Base-by-base conservation (phyloP, 192 early-diverging fungal genomes). In the Coemansia sp. region DNA sequence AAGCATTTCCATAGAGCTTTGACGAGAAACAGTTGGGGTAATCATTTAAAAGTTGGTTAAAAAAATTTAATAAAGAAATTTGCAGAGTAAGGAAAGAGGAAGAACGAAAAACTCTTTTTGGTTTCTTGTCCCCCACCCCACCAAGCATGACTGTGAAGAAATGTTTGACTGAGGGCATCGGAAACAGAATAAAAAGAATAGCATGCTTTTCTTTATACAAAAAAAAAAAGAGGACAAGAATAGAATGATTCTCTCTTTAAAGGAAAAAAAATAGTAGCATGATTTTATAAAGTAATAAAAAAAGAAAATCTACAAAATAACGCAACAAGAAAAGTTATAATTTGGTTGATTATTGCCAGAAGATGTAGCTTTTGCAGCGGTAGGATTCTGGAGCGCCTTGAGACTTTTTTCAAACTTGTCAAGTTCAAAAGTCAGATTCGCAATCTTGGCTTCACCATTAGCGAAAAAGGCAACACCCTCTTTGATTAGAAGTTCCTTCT, bases 401-500 rank as follows among this genome's bases (percentile, higher is more conserved):
- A 62, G 22, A 8, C 20, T 62, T 1, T 62, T 13, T 13, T 20
- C 20, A 22, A 62, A 62, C 7, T 62, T 34, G 3, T 24, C 61
- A 12, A 1, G n/a, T 15, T 62, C 61, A 22, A 62, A 62, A 3
- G 6, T 18, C 20, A 41, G 24, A 2, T 24, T 62, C 1, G 18
- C 38, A 41, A 62, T 62, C 7, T n/a, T 22, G 0, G n/a, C 20
- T 2, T 62, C 61, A 1, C 12, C n/a, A 5, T 16, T 10, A 22
- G 13, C 22, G 22, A 62, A 62, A 62, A 62, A 62, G n/a, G 38
- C 61, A 3, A 62, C 20, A 40, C 61, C 38, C 12, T 62, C 38
- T 1, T 62, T 20, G n/a, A 62, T 62, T 12, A 40, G n/a, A 2
- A 62, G 40, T 41, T 62, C 61, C 38, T 62, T 62, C 38, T 62